A percentile compares a stretch with the other conserved stretches of the same genome.
Conservation (phyloP, 257 asterid species). For the Scutellaria galericulata region DNA sequence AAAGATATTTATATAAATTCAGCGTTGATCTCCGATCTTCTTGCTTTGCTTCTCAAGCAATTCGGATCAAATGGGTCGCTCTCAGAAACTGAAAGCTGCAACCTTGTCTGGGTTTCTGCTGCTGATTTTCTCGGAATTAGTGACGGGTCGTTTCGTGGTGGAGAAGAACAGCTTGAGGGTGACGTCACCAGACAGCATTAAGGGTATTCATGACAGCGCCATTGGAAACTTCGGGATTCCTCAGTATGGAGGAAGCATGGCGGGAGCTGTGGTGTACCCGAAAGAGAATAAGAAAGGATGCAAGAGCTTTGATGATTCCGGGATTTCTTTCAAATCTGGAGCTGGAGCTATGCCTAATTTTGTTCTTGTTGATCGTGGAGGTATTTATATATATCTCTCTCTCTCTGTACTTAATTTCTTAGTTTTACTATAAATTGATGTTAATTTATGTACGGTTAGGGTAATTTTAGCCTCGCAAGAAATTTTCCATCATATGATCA, state of each 20-base stretch:
- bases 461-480: background rate
- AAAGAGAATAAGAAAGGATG: slow-evolving; percentile 84
- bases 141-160: slow-evolving; percentile 77
- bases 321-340: slow-evolving; percentile 68
- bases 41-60: slow-evolving; percentile 35
- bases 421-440: slow-evolving; percentile 17
- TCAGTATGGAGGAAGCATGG: slow-evolving; percentile 92
- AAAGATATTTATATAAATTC: background rate
- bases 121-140: slow-evolving; percentile 50
- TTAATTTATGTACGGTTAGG: slow-evolving; percentile 18
- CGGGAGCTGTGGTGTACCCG: slow-evolving; percentile 78
- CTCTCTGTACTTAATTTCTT: background rate
- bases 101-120: slow-evolving; percentile 53
- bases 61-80: slow-evolving; percentile 57
- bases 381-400: slow-evolving; percentile 39
- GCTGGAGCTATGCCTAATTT: slow-evolving; percentile 88
- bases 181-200: slow-evolving; percentile 76
- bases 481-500: background rate
- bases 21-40: slow-evolving; percentile 12
- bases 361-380: slow-evolving; percentile 95
- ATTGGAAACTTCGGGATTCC: slow-evolving; percentile 97
- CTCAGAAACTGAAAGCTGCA: slow-evolving; percentile 41
- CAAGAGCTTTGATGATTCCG: slow-evolving; percentile 59
- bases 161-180: slow-evolving; percentile 94
- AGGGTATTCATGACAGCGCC: slow-evolving; percentile 80